These are phyloP conservation scores for Rheum nobile DNA, from an alignment of 148 eudicot genomes.

Conservation along the genomic window DNA sequence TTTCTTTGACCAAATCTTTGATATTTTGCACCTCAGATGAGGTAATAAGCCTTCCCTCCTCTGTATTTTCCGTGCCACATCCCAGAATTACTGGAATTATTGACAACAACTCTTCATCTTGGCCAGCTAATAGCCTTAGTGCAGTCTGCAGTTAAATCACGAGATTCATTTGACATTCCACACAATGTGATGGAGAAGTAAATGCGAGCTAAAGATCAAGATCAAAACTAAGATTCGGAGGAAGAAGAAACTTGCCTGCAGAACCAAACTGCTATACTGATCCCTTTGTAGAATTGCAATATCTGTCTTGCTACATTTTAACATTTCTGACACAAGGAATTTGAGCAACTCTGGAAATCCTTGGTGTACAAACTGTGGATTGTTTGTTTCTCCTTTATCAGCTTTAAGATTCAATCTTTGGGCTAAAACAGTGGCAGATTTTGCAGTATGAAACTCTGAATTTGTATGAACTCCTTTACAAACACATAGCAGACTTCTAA, in stretches of 20 bases:
- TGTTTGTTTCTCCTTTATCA: conserved; percentile 21
- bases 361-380: conserved; percentile 22
- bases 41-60: conserved; percentile 31
- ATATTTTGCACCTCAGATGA: conserved; percentile 31
- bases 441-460: conserved; percentile 55
- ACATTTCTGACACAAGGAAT: conserved; percentile 53
- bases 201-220: not conserved
- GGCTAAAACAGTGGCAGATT: conserved; percentile 50
- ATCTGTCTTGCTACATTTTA: conserved; percentile 41
- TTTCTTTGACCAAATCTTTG: conserved; percentile 51
- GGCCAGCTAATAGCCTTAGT: conserved; percentile 57
- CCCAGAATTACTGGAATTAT: conserved; percentile 70
- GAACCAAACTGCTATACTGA: conserved; percentile 77
- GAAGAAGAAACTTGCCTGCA: conserved; percentile 55
- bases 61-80: conserved; percentile 30
- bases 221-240: conserved; percentile 2
- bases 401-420: conserved; percentile 49
- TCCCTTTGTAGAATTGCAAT: conserved; percentile 49
- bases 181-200: not conserved
- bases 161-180: not conserved
- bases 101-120: conserved; percentile 43
- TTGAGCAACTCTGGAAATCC: conserved; percentile 71
- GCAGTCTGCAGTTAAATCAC: conserved; percentile 47
- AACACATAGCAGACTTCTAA: conserved; percentile 80
- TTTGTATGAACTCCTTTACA: conserved; percentile 77